These are phyloP conservation scores for Pelargonium australe DNA, from an alignment of 441 rosid genomes.

Conservation along the genomic window DNA sequence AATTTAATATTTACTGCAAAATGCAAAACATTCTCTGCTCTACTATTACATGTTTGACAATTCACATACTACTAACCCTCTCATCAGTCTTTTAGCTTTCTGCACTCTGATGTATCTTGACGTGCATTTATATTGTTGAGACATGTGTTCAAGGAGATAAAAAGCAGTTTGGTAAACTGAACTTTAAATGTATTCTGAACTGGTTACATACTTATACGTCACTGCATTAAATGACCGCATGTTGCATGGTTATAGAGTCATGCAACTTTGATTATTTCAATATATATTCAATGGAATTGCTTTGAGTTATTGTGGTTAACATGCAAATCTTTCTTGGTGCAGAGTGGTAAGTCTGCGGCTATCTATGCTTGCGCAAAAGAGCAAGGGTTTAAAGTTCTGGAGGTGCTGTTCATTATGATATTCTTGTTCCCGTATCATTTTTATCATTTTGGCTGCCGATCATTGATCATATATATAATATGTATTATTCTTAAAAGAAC, in stretches of 20 bases:
- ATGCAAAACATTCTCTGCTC: neutral
- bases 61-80: neutral
- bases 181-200: neutral
- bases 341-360: slow-evolving; percentile 98
- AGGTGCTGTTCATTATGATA: slow-evolving; percentile 44
- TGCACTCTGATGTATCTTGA: neutral
- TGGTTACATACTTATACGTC: neutral
- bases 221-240: neutral
- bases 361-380: slow-evolving; percentile 89
- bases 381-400: slow-evolving; percentile 77
- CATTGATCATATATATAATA: neutral
- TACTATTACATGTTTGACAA: neutral
- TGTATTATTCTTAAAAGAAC: neutral
- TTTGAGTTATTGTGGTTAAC: slow-evolving; percentile 15
- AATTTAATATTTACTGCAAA: neutral
- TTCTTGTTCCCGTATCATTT: slow-evolving; percentile 14
- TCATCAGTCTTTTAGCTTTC: neutral
- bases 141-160: neutral
- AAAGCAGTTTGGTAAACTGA: neutral
- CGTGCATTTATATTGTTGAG: neutral
- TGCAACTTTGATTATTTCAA: neutral
- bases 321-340: slow-evolving; percentile 23
- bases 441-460: slow-evolving; percentile 3
- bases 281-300: slow-evolving; percentile 6
- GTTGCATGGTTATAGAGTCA: neutral